Evolutionary conservation across 2,329 filamentous ascomycete genomes (phyloP), one percentile per base, ranked within the genome.

Genomic region (Xylariaceae sp.): DNA sequence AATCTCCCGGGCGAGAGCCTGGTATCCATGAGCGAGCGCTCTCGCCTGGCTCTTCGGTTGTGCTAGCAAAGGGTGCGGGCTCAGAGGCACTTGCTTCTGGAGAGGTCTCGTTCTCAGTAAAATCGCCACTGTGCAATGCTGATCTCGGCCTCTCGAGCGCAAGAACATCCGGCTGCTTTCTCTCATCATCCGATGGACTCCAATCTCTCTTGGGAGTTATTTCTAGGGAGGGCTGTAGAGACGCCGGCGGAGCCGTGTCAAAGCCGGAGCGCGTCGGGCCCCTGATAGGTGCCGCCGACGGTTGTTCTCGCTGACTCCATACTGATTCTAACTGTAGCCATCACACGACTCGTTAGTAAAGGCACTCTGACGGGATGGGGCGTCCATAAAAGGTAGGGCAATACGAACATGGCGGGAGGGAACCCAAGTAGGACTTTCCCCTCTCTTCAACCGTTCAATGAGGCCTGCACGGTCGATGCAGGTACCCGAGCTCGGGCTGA

Each of bases 141-240:
- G 92, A 97, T 52, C 88, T 79, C 46, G 92, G 92, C 50, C 91
- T 81, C 69, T 91, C 86, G 59, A 95, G 92, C 60, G 83, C 80
- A 60, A 81, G 67, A 4, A 84, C 80, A 55, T 81, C 76, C 56
- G 75, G 74, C 45, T 80, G 62, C 57, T 75, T 74, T 55, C 73
- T 70, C 41, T 76, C 72, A 45, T 71, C 68, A 19, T 70, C 65
- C 12, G 65, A 60, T 11, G 74, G 71, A 6, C 59, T 57, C 54
- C 67, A 64, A 41, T 65, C 65, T 60, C 72, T 78, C 57, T 77
- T 76, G 3, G 77, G 76, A 1, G 75, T 76, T 56, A 80, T 76
- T 45, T 74, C 72, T 6, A 73, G 73, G 2, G 79, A 66, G 1
- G 77, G 75, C 0, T 80, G 69, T 29, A 80, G 68, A 30, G 57